Conservation (phyloP, 257 asterid genomes). For the Thymus quinquecostatus region DNA sequence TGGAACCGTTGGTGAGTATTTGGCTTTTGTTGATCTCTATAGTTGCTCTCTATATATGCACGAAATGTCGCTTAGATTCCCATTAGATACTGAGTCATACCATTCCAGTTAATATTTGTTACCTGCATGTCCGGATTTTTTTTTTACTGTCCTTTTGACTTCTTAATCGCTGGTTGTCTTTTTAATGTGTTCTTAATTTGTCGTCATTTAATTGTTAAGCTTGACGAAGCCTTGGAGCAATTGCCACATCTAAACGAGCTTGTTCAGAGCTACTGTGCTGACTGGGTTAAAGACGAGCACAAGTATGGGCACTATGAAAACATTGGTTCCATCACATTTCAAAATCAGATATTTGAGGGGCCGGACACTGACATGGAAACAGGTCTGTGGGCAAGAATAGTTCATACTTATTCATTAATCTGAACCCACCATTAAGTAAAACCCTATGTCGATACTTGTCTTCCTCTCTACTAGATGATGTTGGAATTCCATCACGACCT, state of each 20-base stretch:
- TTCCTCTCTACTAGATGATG: conserved; percentile 17
- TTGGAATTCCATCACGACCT: conserved; percentile 17
- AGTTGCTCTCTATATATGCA: background rate
- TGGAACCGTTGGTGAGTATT: conserved; percentile 88
- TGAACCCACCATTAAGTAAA: conserved; percentile 16
- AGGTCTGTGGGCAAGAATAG: conserved; percentile 48
- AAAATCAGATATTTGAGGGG: conserved; percentile 86
- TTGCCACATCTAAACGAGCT: conserved; percentile 99
- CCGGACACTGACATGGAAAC: conserved; percentile 97
- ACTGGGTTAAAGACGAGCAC: conserved; percentile 86
- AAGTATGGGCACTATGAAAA: conserved; percentile 97
- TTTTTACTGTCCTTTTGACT: conserved; percentile 25
- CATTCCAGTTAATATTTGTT: background rate
- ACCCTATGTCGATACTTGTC: conserved; percentile 11
- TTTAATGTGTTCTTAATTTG: conserved; percentile 16
- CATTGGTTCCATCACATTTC: conserved; percentile 64
- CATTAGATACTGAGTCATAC: conserved; percentile 14
- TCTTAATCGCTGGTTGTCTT: conserved; percentile 18
- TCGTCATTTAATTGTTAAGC: conserved; percentile 40
- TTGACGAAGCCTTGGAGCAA: conserved; percentile 95
- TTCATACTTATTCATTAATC: conserved; percentile 17
- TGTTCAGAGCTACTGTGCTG: conserved; percentile 88
- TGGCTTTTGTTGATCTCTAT: conserved; percentile 1
- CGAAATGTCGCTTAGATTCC: conserved; percentile 1
- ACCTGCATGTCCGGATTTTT: conserved; percentile 3